Evolutionary conservation across 768 basidiomycete genomes (phyloP), one percentile per base, ranked within the genome.

Genomic region (Amanita rimosa): DNA sequence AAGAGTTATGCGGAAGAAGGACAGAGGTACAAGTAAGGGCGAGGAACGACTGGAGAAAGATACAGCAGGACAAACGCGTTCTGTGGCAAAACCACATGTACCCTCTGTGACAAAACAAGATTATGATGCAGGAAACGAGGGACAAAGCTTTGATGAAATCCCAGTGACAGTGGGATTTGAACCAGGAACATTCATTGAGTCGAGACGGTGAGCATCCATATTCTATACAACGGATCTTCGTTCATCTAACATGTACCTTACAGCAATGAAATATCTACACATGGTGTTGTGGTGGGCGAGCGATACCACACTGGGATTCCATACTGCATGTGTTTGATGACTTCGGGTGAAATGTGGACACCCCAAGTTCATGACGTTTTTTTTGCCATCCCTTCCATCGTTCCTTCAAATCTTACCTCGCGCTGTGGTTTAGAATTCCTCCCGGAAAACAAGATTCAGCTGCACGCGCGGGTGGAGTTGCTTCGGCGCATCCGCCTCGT

Each of bases 381-480:
- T 56, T 85, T 81, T 58, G 56, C 68, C 21, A 64, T 85, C n/a
- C 83, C 83, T 0, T 61, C 64, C n/a, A 70, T 83, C 56, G 64
- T 78, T 21, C 58, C 74, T 11, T 44, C 52, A 36, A 68, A 75
- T 51, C 65, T 79, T 6, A 66, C 71, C 0, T 53, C 54, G 31
- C 69, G 77, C 27, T 83, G 81, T 56, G 79, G 81, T 1, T 36
- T 37, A 0, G 50, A 56, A 1, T 54, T 54, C 0, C 48, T 59
- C 19, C 60, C 74, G 0, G 37, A 44, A 6, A 66, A 60, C 24
- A 56, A 57, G 13, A 53, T 55, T 4, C 64, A 83, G 51, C 61
- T 73, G 42, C 64, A 67, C 22, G 87, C 89, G 2, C 74, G 91
- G 2, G 70, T 87, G 3, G 70, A 78, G 46, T 72, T 83, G 16